These are phyloP conservation scores for Parastagonospora nodorum DNA, from an alignment of 2,329 filamentous ascomycete species.

Conservation along the genomic window DNA sequence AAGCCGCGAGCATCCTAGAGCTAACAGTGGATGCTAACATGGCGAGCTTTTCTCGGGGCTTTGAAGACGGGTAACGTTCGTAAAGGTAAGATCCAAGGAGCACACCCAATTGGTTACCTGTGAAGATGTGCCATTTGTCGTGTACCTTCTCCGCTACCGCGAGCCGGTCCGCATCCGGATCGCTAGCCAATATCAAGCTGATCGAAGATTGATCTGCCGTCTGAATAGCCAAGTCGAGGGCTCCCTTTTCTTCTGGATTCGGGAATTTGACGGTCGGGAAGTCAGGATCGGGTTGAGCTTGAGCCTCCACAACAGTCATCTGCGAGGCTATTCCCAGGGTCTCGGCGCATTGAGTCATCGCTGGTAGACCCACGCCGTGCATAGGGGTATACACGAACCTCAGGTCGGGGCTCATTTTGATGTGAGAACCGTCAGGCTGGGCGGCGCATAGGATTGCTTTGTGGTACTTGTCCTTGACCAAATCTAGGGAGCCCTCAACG, in stretches of 20 bases:
- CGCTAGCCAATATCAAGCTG: slow-evolving; percentile 63
- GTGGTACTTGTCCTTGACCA: slow-evolving; percentile 52
- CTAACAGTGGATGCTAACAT: slow-evolving; percentile 69
- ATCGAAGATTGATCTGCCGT: slow-evolving; percentile 58
- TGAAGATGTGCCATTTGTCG: slow-evolving; percentile 64
- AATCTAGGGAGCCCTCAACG: slow-evolving; percentile 49
- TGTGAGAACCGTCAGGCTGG: slow-evolving; percentile 28
- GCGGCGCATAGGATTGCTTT: slow-evolving; percentile 50
- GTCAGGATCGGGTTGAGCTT: slow-evolving; percentile 64
- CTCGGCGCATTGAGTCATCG: slow-evolving; percentile 51
- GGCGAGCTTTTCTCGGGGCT: slow-evolving; percentile 50
- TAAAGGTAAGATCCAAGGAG: slow-evolving; percentile 63
- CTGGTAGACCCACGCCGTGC: slow-evolving; percentile 60
- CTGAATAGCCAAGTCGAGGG: slow-evolving; percentile 63
- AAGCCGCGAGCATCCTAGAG: slow-evolving; percentile 64
- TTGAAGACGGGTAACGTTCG: slow-evolving; percentile 50
- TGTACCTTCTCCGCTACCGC: slow-evolving; percentile 64
- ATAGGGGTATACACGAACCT: slow-evolving; percentile 62
- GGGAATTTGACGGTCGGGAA: slow-evolving; percentile 69
- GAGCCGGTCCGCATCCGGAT: slow-evolving; percentile 69
- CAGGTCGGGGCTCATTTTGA: slow-evolving; percentile 31
- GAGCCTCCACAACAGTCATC: slow-evolving; percentile 56
- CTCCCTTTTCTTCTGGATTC: slow-evolving; percentile 68
- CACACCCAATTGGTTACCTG: slow-evolving; percentile 68
- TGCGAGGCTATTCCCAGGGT: slow-evolving; percentile 48